phyloP scores from a whole-genome alignment of 2,329 filamentous ascomycete genomes.

The Xylariales sp. region DNA sequence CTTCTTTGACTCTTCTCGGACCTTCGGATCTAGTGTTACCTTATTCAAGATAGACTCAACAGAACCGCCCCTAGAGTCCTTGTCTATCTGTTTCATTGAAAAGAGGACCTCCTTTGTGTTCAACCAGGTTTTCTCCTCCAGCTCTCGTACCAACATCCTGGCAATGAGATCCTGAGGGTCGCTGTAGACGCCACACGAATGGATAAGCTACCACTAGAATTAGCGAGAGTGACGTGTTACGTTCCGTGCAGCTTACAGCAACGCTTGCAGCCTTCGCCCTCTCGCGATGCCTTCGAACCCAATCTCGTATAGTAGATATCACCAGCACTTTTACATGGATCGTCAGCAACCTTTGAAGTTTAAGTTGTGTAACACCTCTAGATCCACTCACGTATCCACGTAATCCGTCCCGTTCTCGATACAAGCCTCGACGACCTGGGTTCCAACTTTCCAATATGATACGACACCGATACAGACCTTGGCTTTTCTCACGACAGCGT shows the following conservation, averaged over 20 bases:
- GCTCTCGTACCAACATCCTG: conserved; percentile 11
- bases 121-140: conserved; percentile 9
- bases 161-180: conserved; percentile 15
- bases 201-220: conserved; percentile 14
- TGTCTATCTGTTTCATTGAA: conserved; percentile 9
- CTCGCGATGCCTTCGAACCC: conserved; percentile 17
- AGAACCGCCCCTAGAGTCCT: conserved; percentile 15
- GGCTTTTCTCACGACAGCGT: conserved; percentile 11
- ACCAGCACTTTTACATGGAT: neutral
- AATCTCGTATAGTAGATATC: conserved; percentile 7
- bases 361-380: neutral
- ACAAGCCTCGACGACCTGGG: conserved; percentile 17
- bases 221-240: neutral
- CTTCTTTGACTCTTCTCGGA: conserved; percentile 6
- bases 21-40: conserved; percentile 4
- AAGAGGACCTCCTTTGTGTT: conserved; percentile 16
- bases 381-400: conserved; percentile 19
- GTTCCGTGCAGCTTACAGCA: conserved; percentile 11
- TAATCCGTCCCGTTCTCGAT: conserved; percentile 18
- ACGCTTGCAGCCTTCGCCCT: conserved; percentile 13
- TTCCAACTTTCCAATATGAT: conserved; percentile 15
- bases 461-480: conserved; percentile 20
- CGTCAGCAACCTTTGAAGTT: neutral
- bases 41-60: conserved; percentile 12
- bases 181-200: conserved; percentile 14